These are phyloP conservation scores for Pichia kluyveri DNA, from an alignment of 805 yeast genomes.

Conservation along the genomic window DNA sequence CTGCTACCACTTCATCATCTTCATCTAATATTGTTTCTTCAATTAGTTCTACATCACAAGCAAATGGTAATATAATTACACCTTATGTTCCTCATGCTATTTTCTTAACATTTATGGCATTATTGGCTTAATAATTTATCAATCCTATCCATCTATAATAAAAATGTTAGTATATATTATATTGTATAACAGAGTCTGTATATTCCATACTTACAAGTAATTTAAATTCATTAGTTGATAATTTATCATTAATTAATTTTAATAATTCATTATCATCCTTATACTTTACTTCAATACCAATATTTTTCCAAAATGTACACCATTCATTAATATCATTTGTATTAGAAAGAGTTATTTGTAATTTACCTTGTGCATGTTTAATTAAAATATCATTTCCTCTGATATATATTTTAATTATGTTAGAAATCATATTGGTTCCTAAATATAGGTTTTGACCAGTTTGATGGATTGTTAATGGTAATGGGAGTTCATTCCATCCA, in stretches of 20 bases:
- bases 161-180: background rate
- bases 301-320: background rate
- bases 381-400: conserved; percentile 1
- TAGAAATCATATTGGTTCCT: background rate
- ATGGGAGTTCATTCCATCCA: background rate
- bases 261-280: background rate
- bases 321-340: background rate
- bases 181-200: too few species aligned
- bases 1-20: background rate
- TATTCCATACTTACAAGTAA: background rate
- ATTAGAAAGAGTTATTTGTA: background rate
- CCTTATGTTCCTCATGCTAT: background rate
- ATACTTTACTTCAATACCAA: background rate
- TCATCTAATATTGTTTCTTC: background rate
- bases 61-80: background rate
- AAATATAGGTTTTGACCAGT: background rate
- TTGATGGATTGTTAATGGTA: background rate
- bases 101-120: background rate
- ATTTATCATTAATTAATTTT: too few species aligned
- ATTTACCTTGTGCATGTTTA: background rate
- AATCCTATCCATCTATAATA: background rate
- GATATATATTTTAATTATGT: background rate
- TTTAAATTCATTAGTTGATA: too few species aligned
- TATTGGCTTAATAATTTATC: background rate
- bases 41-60: background rate